A percentile compares a stretch with the other conserved stretches of the same genome.
Evolutionary conservation across 2,329 filamentous ascomycete genomes (phyloP).

Genomic region (Dendrostoma leiphaemia): DNA sequence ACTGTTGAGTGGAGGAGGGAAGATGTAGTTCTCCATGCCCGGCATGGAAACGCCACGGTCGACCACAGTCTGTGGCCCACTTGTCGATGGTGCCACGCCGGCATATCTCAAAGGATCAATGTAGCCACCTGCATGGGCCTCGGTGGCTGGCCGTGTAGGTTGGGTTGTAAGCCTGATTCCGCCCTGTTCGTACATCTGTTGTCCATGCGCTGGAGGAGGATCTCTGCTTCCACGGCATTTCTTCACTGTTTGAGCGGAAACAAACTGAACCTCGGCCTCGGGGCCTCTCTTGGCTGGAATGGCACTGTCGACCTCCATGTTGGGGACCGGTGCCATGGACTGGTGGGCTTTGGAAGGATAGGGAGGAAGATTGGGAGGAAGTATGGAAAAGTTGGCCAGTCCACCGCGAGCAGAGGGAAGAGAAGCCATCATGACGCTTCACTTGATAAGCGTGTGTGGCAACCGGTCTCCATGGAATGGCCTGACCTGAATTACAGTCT

Average conservation of each 20-base stretch:
- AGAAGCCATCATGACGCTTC: background rate
- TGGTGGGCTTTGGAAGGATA: background rate
- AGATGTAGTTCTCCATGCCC: conserved; percentile 19
- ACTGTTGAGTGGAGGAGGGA: conserved; percentile 8
- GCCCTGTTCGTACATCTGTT: background rate
- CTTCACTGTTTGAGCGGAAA: conserved; percentile 21
- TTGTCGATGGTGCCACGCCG: background rate
- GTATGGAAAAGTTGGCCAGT: background rate
- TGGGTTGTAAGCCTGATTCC: too few species aligned
- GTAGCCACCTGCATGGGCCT: too few species aligned
- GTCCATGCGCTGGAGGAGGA: background rate
- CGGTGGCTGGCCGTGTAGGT: background rate
- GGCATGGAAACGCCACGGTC: conserved; percentile 9
- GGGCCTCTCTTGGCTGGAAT: conserved; percentile 16
- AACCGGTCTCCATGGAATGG: background rate
- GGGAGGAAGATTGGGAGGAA: background rate
- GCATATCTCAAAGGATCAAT: background rate
- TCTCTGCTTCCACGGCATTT: conserved; percentile 15
- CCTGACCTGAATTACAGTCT: background rate
- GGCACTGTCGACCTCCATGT: background rate
- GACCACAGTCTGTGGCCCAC: background rate
- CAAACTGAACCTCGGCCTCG: conserved; percentile 21
- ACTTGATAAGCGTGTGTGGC: background rate
- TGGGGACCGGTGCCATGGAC: background rate
- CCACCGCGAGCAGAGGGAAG: background rate